Evolutionary conservation across 1,139 yeast species (phyloP).

Genomic region (Groenewaldozyma sp.): DNA sequence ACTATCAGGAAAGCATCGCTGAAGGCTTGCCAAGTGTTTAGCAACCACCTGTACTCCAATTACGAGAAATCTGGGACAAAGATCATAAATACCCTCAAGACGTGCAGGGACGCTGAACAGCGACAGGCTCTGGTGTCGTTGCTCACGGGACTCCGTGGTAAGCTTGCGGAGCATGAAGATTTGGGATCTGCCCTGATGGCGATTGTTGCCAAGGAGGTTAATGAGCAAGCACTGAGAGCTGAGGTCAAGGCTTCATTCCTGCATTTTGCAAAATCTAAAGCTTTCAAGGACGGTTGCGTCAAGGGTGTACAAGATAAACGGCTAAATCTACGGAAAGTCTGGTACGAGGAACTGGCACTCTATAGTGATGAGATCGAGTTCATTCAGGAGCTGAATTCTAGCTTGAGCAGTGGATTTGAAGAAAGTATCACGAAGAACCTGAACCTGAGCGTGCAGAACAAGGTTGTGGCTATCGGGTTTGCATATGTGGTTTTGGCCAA

Average conservation of each 20-base stretch:
- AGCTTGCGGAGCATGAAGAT: neutral
- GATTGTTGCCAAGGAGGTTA: constrained; percentile 59
- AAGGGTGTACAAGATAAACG: constrained; percentile 62
- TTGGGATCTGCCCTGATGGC: constrained; percentile 34
- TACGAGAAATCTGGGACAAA: constrained; percentile 39
- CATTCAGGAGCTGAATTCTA: constrained; percentile 29
- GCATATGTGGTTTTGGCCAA: constrained; percentile 22
- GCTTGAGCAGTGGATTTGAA: constrained; percentile 17
- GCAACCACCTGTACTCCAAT: constrained; percentile 18
- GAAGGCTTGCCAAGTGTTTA: constrained; percentile 30
- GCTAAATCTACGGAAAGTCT: constrained; percentile 49
- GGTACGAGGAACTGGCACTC: constrained; percentile 37
- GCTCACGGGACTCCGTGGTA: neutral
- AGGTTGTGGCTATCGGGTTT: constrained; percentile 23
- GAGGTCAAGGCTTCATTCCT: constrained; percentile 43
- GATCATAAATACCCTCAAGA: constrained; percentile 45
- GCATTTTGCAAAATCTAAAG: constrained; percentile 29
- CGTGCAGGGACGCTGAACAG: constrained; percentile 53
- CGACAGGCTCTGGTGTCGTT: constrained; percentile 28
- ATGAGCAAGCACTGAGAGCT: constrained; percentile 51
- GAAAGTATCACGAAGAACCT: constrained; percentile 35
- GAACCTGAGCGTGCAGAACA: constrained; percentile 25
- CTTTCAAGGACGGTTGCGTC: constrained; percentile 32
- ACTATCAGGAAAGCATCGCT: constrained; percentile 47
- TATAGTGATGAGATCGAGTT: constrained; percentile 8